Conservation (phyloP, 805 yeast genomes). For the Yarrowia alimentaria region DNA sequence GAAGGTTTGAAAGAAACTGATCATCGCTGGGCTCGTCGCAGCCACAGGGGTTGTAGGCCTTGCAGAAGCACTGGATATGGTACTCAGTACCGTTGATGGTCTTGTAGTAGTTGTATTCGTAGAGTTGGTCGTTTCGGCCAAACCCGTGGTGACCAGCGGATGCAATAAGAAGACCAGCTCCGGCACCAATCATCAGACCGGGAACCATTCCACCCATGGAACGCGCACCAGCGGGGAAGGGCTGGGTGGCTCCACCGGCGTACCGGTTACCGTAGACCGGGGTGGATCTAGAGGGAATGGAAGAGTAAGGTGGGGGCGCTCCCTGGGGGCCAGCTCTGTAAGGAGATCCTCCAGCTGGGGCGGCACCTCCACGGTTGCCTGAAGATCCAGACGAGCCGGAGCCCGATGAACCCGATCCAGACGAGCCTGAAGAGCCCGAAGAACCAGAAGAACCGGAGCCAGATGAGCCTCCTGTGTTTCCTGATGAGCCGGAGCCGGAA, state of each 20-base stretch:
- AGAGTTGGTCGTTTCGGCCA: slow-evolving; percentile 29
- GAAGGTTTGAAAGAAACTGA: slow-evolving; percentile 30
- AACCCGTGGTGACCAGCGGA: slow-evolving; percentile 10
- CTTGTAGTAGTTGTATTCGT: slow-evolving; percentile 31
- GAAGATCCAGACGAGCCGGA: slow-evolving; percentile 22
- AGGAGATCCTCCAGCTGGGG: slow-evolving; percentile 10
- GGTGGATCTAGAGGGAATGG: slow-evolving; percentile 20
- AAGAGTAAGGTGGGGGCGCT: slow-evolving; percentile 22
- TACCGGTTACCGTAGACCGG: slow-evolving; percentile 28
- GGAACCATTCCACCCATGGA: slow-evolving; percentile 28
- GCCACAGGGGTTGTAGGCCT: slow-evolving; percentile 31
- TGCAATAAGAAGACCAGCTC: slow-evolving; percentile 15
- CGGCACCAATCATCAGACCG: slow-evolving; percentile 27
- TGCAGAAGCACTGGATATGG: slow-evolving; percentile 32
- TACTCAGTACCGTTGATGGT: slow-evolving; percentile 32
- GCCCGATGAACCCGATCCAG: slow-evolving; percentile 14
- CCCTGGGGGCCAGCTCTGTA: slow-evolving; percentile 15
- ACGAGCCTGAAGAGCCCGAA: slow-evolving; percentile 1
- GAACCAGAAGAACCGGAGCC: slow-evolving; percentile 18
- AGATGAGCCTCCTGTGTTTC: neutral
- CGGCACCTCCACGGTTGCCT: neutral
- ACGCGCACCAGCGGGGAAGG: slow-evolving; percentile 29
- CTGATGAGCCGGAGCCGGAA: slow-evolving; percentile 16
- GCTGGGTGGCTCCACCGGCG: slow-evolving; percentile 29
- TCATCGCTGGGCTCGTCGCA: slow-evolving; percentile 30